Base-by-base conservation (phyloP, 1,139 yeast genomes). In the Kurtzmaniella quercitrusa region DNA sequence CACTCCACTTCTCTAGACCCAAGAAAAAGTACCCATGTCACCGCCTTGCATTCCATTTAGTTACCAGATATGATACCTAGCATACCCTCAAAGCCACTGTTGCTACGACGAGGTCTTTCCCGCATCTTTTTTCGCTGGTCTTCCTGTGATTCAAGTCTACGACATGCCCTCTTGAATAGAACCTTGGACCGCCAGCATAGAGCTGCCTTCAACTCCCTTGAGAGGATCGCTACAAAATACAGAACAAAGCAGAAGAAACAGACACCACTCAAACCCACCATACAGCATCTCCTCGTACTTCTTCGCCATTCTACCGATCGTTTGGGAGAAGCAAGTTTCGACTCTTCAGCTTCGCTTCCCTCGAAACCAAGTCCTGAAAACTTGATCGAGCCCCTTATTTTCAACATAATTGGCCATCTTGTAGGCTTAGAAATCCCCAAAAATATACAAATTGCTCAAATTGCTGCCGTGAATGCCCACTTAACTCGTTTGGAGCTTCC, bases 171-270 rank as follows among this genome's bases (percentile, higher is more conserved):
- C 21, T 7, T 34, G 29, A 17, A 50, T 7, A 46, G 54, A 41
- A 44, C 55, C 6, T 34, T 49, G 25, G 72, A 66, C 47, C 60
- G 59, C 42, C 43, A 51, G 17, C 70, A 66, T 48, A 54, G 71
- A 37, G 48, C 54, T n/a, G 42, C 49, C 6, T 56, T 51, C 44
- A 55, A 57, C 31, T 46, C 54, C 23, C 43, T 63, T 16, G 52
- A 49, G 8, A 54, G 60, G 40, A 57, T 36, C 4, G 16, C n/a
- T 5, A 15, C 14, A 4, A 36, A 36, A 14, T 36, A 36, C n/a
- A 19, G 24, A 19, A 19, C 10, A n/a, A 10, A 10, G 16, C 11
- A 18, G 7, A 12, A 23, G 40, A 34, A 27, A 2, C 37, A 27
- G 8, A 47, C 58, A 3, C 46, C 43, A 10, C 45, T 68, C 31